Percentiles rank a stretch among this genome's conserved stretches.
These are phyloP conservation scores for Nicotiana benthamiana DNA, from an alignment of 257 asterid species.

Conservation along the genomic window DNA sequence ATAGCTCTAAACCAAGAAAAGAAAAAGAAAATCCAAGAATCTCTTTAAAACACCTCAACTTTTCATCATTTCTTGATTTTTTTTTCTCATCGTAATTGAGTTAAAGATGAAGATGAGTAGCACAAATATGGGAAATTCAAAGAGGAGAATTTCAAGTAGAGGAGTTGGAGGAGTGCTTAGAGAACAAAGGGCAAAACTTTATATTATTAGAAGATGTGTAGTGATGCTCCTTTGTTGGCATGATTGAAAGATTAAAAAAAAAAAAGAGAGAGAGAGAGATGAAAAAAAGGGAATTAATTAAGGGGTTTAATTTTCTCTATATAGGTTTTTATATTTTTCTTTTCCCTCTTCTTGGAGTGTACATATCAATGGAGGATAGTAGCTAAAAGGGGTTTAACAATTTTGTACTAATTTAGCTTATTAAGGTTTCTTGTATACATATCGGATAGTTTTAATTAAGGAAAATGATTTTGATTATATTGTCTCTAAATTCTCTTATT, in stretches of 20 bases:
- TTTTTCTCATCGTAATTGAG: neutral
- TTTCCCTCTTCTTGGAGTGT: conserved; percentile 10
- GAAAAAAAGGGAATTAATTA: neutral
- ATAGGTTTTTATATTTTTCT: neutral
- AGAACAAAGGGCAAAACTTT: conserved; percentile 76
- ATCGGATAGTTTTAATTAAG: conserved; percentile 1
- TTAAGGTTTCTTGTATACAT: conserved; percentile 16
- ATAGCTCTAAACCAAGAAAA: neutral
- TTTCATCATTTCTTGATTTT: neutral
- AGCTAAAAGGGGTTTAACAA: conserved; percentile 14
- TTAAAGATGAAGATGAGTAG: conserved; percentile 44
- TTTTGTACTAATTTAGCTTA: conserved; percentile 26
- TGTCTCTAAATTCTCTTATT: neutral
- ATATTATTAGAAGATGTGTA: conserved; percentile 71
- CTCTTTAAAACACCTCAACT: neutral
- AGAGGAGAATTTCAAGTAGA: conserved; percentile 62
- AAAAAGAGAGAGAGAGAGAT: too few species aligned
- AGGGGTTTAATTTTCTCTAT: neutral
- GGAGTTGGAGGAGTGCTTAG: conserved; percentile 74
- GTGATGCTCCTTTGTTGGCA: conserved; percentile 91
- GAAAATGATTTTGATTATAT: conserved; percentile 5
- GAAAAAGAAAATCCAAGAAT: neutral
- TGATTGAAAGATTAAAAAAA: conserved; percentile 16
- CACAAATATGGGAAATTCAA: conserved; percentile 30
- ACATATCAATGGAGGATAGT: conserved; percentile 15